Conservation (phyloP, 1,284 basidiomycete species). For the Puccinia novopanici region DNA sequence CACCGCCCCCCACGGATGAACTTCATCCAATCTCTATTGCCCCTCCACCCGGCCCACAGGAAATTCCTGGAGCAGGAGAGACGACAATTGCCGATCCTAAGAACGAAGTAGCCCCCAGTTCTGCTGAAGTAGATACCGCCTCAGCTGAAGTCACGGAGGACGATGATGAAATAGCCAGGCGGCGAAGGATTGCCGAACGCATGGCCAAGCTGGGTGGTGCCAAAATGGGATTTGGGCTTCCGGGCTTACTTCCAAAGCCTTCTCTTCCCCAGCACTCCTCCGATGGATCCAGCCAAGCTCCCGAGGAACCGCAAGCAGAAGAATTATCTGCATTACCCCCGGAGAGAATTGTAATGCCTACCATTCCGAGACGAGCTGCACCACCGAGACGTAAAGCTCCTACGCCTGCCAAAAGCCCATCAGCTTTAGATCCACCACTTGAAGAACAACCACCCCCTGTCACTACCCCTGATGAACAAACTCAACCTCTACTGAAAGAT, state of each 20-base stretch:
- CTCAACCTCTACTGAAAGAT: not conserved
- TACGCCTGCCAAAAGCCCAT: conserved; percentile 10
- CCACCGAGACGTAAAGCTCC: conserved; percentile 47
- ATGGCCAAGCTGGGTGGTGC: conserved; percentile 51
- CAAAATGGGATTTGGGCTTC: conserved; percentile 50
- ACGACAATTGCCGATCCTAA: conserved; percentile 5
- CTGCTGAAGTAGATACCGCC: conserved; percentile 25
- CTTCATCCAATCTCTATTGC: not conserved
- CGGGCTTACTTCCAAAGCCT: conserved; percentile 36
- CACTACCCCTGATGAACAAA: not conserved
- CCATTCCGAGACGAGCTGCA: conserved; percentile 43
- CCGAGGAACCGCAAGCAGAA: not conserved
- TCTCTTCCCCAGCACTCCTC: conserved; percentile 6
- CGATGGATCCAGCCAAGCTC: not conserved
- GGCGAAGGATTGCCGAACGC: conserved; percentile 43
- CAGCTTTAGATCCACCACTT: conserved; percentile 10
- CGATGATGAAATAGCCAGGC: conserved; percentile 36
- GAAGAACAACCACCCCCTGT: not conserved
- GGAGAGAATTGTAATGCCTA: conserved; percentile 39
- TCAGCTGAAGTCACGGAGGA: conserved; percentile 15
- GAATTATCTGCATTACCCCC: conserved; percentile 35
- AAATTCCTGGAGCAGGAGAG: conserved; percentile 8
- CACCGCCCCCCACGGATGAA: conserved; percentile 26
- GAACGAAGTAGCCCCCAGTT: not conserved
- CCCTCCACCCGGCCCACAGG: not conserved